These are phyloP conservation scores for Aspergillus pseudoterreus DNA, from an alignment of 2,329 filamentous ascomycete genomes.

Conservation along the genomic window DNA sequence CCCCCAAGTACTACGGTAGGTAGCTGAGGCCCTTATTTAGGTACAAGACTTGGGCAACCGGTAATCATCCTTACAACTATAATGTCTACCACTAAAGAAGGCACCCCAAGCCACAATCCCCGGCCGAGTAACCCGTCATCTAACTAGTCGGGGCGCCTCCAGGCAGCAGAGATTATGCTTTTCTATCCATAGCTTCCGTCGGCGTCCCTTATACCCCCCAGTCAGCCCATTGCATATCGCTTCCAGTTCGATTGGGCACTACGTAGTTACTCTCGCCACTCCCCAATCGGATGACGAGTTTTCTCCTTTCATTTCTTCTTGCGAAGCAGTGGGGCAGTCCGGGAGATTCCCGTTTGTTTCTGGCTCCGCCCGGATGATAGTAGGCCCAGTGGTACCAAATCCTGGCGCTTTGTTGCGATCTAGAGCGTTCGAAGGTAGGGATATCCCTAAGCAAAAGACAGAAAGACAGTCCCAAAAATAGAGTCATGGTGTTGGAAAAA, in stretches of 20 bases:
- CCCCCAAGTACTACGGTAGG: background rate
- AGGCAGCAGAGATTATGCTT: background rate
- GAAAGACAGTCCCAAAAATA: background rate
- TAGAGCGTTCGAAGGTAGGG: too few relatives aligned
- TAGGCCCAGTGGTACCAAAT: background rate
- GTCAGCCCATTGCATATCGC: background rate
- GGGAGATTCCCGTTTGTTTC: background rate
- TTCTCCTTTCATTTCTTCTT: background rate
- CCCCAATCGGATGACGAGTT: background rate
- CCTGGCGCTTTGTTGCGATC: background rate
- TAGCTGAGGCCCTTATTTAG: background rate
- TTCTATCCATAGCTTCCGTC: background rate
- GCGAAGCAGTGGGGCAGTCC: conserved; percentile 1
- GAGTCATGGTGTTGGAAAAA: background rate
- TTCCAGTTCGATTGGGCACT: background rate
- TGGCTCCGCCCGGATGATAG: background rate
- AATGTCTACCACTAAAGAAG: too few relatives aligned
- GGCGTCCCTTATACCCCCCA: background rate
- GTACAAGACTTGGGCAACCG: too few relatives aligned
- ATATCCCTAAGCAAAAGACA: too few relatives aligned
- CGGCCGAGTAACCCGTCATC: background rate
- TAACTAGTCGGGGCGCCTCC: background rate
- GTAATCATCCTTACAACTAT: too few relatives aligned
- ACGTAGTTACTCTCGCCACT: too few relatives aligned
- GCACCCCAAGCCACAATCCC: background rate